Evolutionary conservation across 768 basidiomycete species (phyloP), one percentile per base, ranked within the genome.

Genomic region (Tylopilus subfusipes): DNA sequence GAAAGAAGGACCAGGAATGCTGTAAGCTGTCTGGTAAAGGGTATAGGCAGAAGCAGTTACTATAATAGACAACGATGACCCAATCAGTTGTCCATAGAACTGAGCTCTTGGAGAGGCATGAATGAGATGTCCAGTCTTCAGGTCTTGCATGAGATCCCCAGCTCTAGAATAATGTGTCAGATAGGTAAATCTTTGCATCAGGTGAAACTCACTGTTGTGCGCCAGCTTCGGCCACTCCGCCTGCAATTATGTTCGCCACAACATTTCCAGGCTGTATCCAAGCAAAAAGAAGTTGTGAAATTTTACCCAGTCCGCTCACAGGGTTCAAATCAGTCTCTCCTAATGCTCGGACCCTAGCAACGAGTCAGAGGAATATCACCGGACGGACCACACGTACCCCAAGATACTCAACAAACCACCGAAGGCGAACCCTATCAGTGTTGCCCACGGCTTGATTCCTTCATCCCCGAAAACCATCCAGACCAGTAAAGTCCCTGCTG

Each of bases 141-240:
- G 76, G 71, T 98, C 96, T 74, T 98, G 96, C 96, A 98, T 98
- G 10, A 98, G 82, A 67, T 98, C 96, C 16, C 94, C 96, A 8
- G 95, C 93, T 69, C 91, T 94, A 59, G 7, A 42, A 24, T 42
- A 46, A 4, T 2, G 34, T 22, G 52, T 61, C 47, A 55, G 13
- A 54, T 24, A 31, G 46, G 24, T 34, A 51, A 43, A 31, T 19
- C 25, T 18, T 42, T 7, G 33, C 18, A 51, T 36, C 30, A 19
- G 10, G 50, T 42, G 18, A 38, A 47, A 52, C 84, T 57, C 65
- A 92, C 88, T 95, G 93, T 71, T 86, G 87, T 25, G 93, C 93
- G n/a, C 93, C 93, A 34, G 93, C 93, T 73, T 95, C 94, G 2
- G 93, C 88, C n/a, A 97, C 92, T 29, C 93, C 94, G 5, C 95